phyloP scores from a whole-genome alignment of 2,329 filamentous ascomycete species.

The Hypoxylon sp. region DNA sequence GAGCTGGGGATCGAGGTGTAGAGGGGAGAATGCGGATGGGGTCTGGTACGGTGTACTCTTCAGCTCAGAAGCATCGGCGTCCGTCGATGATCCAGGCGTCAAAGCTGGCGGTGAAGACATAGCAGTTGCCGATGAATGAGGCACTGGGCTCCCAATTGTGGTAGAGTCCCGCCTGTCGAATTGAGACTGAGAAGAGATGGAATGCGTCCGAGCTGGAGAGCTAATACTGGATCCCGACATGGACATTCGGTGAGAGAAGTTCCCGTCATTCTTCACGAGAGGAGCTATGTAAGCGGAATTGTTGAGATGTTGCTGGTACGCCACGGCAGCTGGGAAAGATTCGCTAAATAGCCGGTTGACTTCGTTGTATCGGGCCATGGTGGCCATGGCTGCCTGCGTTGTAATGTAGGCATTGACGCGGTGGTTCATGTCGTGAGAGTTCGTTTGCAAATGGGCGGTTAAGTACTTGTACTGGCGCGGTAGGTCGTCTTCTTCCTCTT shows the following conservation, averaged over 20 bases:
- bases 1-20: conserved; percentile 50
- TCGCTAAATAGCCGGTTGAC: conserved; percentile 64
- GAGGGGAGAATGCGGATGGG: conserved; percentile 48
- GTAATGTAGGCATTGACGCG: conserved; percentile 67
- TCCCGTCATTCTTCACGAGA: conserved; percentile 43
- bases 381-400: conserved; percentile 61
- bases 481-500: conserved; percentile 89
- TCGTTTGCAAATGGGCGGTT: conserved; percentile 73
- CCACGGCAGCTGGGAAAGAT: conserved; percentile 60
- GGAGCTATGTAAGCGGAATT: conserved; percentile 51
- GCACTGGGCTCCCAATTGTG: conserved; percentile 26
- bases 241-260: conserved; percentile 27
- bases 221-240: conserved; percentile 27
- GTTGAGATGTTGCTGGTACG: conserved; percentile 52
- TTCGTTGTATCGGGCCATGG: conserved; percentile 61
- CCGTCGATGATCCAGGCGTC: conserved; percentile 47
- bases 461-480: conserved; percentile 76
- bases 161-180: conserved; percentile 41
- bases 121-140: conserved; percentile 31
- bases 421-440: conserved; percentile 72
- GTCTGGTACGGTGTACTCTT: conserved; percentile 49
- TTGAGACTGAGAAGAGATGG: conserved; percentile 43
- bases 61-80: conserved; percentile 45
- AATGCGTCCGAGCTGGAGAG: conserved; percentile 41
- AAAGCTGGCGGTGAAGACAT: conserved; percentile 50